Evolutionary conservation across 768 basidiomycete species (phyloP).

Genomic region (Serpula lacrymans): DNA sequence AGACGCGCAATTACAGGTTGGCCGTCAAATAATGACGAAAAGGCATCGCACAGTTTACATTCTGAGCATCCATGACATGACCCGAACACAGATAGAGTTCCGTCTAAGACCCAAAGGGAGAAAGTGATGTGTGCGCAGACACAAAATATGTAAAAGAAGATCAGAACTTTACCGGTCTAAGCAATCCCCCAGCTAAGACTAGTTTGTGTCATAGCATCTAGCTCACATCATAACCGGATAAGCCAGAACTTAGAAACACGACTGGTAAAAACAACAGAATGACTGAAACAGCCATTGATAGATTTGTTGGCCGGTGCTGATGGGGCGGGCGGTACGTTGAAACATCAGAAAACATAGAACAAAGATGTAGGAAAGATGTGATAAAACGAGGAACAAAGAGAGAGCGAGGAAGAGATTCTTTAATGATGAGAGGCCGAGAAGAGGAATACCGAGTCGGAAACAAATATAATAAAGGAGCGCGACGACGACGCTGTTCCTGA

Average conservation of each 20-base stretch:
- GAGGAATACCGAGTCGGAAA: conserved; percentile 15
- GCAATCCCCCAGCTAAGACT: conserved; percentile 19
- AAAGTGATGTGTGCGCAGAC: conserved; percentile 14
- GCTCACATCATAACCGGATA: conserved; percentile 22
- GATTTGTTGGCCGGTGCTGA: too few relatives aligned
- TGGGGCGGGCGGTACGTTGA: too few relatives aligned
- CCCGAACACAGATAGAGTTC: conserved; percentile 22
- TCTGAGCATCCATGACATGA: conserved; percentile 19
- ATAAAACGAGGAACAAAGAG: too few relatives aligned
- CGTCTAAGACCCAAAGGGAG: conserved; percentile 29
- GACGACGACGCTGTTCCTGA: conserved; percentile 29
- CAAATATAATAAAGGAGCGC: conserved; percentile 14
- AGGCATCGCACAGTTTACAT: conserved; percentile 16
- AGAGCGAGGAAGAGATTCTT: not conserved
- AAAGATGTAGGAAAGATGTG: too few relatives aligned
- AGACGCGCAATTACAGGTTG: not conserved
- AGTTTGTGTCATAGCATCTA: conserved; percentile 20
- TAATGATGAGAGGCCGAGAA: too few relatives aligned
- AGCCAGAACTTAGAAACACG: conserved; percentile 26
- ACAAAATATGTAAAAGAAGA: conserved; percentile 31
- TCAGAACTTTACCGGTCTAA: conserved; percentile 14
- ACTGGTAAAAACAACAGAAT: conserved; percentile 16
- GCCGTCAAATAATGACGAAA: conserved; percentile 4
- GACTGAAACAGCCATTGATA: too few relatives aligned
- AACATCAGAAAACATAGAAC: too few relatives aligned